Conservation (phyloP, 2,329 filamentous ascomycete species). For the Exserohilum rostratum region DNA sequence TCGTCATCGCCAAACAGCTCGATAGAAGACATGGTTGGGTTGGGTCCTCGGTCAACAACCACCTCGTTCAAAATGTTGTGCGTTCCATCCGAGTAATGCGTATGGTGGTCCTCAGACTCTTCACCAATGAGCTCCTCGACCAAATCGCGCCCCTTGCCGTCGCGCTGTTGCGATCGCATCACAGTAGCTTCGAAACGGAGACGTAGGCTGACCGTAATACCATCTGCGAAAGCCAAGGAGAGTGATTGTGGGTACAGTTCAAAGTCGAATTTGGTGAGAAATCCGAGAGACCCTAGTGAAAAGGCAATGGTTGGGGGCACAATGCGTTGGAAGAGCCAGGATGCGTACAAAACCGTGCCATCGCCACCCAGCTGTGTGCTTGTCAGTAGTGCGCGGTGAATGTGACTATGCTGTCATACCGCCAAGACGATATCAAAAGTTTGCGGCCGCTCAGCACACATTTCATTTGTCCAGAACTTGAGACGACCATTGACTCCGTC, state of each 20-base stretch:
- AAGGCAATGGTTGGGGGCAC: conserved; percentile 94
- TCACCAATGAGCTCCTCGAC: conserved; percentile 90
- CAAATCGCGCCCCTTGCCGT: conserved; percentile 55
- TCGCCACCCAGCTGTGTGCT: conserved; percentile 74
- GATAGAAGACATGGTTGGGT: conserved; percentile 89
- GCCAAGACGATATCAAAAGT: conserved; percentile 94
- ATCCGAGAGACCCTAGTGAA: conserved; percentile 87
- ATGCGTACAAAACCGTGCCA: conserved; percentile 95
- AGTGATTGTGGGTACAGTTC: conserved; percentile 73
- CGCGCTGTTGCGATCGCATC: conserved; percentile 72
- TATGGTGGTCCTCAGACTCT: conserved; percentile 81
- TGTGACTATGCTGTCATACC: conserved; percentile 41
- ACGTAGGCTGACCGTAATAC: conserved; percentile 85
- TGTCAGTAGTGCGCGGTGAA: conserved; percentile 4
- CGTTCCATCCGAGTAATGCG: conserved; percentile 81
- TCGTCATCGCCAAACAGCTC: conserved; percentile 95
- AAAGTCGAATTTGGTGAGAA: conserved; percentile 96
- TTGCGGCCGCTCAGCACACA: conserved; percentile 79
- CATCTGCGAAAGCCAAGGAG: conserved; percentile 74
- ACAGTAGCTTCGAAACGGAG: conserved; percentile 91
- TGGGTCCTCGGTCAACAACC: conserved; percentile 93
- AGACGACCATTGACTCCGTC: conserved; percentile 65
- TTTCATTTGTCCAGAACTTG: conserved; percentile 80
- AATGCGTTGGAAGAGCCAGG: conserved; percentile 94
- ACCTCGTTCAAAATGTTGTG: conserved; percentile 95